Base-by-base conservation (phyloP, 1,284 basidiomycete species). In the Wolfiporia cocos region DNA sequence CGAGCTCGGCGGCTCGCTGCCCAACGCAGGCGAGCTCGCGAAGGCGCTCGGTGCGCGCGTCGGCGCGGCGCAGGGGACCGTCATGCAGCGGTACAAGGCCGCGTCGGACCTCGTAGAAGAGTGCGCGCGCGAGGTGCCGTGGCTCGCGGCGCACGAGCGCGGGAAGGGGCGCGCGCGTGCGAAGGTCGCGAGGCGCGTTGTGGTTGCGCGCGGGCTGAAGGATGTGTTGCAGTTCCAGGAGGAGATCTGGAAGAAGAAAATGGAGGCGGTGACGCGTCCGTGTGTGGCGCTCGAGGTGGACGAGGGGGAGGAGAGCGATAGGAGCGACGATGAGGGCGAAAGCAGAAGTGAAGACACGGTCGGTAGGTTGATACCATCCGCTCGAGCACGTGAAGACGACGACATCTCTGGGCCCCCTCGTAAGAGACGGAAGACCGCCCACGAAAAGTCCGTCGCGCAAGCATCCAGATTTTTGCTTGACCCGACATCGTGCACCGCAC, bases 191-290 rank as follows among this genome's bases (percentile, higher is more conserved):
- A 81, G 78, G 56, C 71, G 84, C 19, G 58, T 66, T 24, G 61
- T 81, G 21, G 76, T 83, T 42, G 81, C 82, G 23, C 72, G 73
- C 29, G 78, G 77, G 4, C 62, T 85, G 41, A 75, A 76, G 48
- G 84, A 86, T 50, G 74, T 79, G 20, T 61, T 86, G n/a, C 72
- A 74, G 46, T 83, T 81, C 49, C 76, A 79, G 46, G 72, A 81
- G 42, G 72, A 76, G 44, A 69, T 80, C 31, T 75, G 73, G 73
- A 61, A 54, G 48, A 65, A 66, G 47, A 67, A 59, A 42, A 47
- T 70, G 10, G 59, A 65, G 44, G 50, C 49, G 28, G 52, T 55
- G 12, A 58, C 54, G 18, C 64, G 60, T 30, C 64, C 68, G 22
- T 49, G 52, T 7, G 53, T 76, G 19, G 50, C 61, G 28, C 51